Evolutionary conservation across 352 stramenopile genomes (phyloP).

Genomic region (Lagenidium sp.): DNA sequence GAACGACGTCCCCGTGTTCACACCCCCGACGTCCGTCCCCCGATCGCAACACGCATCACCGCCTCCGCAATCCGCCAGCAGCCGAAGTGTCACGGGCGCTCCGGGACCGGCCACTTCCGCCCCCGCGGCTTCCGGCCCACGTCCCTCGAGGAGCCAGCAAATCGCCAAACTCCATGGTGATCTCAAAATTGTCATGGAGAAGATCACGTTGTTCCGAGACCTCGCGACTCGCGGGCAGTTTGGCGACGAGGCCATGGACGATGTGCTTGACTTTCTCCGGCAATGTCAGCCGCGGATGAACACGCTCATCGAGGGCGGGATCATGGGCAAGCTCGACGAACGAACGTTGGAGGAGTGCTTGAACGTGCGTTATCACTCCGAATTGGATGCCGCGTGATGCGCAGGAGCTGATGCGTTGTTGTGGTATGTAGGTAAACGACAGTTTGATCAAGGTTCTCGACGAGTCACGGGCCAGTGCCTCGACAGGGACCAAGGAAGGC

Average conservation of each 20-base stretch:
- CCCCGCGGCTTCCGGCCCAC: background rate
- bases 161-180: conserved; percentile 63
- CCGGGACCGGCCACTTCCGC: no score
- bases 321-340: conserved; percentile 82
- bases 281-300: conserved; percentile 86
- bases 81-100: conserved; percentile 10
- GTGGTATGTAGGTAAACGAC: conserved; percentile 53
- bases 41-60: background rate
- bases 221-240: conserved; percentile 17
- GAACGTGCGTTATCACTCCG: no score
- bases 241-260: conserved; percentile 38
- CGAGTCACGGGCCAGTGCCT: conserved; percentile 19
- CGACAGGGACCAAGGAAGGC: conserved; percentile 2
- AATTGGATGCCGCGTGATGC: no score
- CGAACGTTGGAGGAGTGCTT: conserved; percentile 70
- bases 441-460: conserved; percentile 72
- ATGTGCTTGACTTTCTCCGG: conserved; percentile 70
- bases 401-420: background rate
- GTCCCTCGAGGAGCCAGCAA: conserved; percentile 43
- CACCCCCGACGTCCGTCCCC: conserved; percentile 31
- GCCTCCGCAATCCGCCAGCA: conserved; percentile 5
- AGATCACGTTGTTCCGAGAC: conserved; percentile 43
- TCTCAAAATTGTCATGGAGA: conserved; percentile 60
- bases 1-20: conserved; percentile 68
- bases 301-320: conserved; percentile 76